These are phyloP conservation scores for Phytophthora pistaciae DNA, from an alignment of 352 stramenopile genomes.

Conservation along the genomic window DNA sequence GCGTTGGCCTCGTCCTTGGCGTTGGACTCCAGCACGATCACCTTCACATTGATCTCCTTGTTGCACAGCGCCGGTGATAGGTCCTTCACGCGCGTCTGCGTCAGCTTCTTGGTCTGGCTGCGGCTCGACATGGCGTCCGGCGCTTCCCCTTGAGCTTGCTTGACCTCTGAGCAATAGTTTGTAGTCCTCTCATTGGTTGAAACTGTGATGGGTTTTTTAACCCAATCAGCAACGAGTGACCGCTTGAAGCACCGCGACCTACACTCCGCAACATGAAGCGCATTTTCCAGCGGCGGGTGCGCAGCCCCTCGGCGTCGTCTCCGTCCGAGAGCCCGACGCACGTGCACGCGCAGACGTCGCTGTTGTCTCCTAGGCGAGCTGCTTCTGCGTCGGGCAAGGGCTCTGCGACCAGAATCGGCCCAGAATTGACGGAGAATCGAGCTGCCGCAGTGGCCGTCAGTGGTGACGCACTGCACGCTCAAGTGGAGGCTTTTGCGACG, in stretches of 20 bases:
- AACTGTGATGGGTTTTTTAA: not conserved
- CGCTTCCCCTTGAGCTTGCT: not conserved
- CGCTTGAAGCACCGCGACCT: slow-evolving; percentile 25
- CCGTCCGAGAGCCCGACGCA: slow-evolving; percentile 14
- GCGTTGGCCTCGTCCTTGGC: slow-evolving; percentile 80
- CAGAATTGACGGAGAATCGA: slow-evolving; percentile 16
- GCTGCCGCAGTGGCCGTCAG: not conserved
- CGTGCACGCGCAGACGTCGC: not conserved
- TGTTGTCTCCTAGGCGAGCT: slow-evolving; percentile 15
- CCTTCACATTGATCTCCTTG: slow-evolving; percentile 82
- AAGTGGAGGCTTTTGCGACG: slow-evolving; percentile 30
- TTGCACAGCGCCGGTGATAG: slow-evolving; percentile 60
- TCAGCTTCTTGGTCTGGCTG: slow-evolving; percentile 52
- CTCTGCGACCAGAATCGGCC: not conserved
- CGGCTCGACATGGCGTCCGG: slow-evolving; percentile 23
- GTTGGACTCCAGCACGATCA: slow-evolving; percentile 85
- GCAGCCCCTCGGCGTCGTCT: slow-evolving; percentile 17
- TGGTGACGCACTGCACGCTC: slow-evolving; percentile 3
- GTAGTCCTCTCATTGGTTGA: not conserved
- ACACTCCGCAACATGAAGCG: slow-evolving; percentile 50
- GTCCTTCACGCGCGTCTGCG: slow-evolving; percentile 79
- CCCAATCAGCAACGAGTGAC: not conserved
- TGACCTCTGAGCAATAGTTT: not conserved
- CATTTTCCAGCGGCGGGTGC: slow-evolving; percentile 54
- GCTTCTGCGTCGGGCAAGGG: slow-evolving; percentile 20